These are phyloP conservation scores for Taiozyma onychis DNA, from an alignment of 1,139 yeast species.

Conservation along the genomic window DNA sequence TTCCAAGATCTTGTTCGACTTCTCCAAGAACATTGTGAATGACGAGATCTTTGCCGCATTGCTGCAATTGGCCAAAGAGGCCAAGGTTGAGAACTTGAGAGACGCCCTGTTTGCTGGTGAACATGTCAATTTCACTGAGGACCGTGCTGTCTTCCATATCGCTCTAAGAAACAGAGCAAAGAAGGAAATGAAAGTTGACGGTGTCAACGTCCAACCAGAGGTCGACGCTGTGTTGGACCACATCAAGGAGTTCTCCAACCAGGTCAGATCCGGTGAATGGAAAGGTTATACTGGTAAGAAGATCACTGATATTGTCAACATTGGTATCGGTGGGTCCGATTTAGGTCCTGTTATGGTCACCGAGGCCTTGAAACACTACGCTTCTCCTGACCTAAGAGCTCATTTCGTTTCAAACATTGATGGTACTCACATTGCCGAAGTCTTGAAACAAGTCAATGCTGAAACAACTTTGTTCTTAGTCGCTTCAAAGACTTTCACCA, in stretches of 20 bases:
- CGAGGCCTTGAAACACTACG: conserved; percentile 90
- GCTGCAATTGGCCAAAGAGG: conserved; percentile 80
- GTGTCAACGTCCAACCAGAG: conserved; percentile 80
- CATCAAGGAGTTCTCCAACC: conserved; percentile 91
- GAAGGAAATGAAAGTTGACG: conserved; percentile 84
- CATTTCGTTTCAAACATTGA: conserved; percentile 98
- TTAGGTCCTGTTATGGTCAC: conserved; percentile 99
- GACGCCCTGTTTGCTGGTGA: conserved; percentile 90
- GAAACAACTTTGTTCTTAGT: conserved; percentile 92
- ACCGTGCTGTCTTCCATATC: conserved; percentile 93
- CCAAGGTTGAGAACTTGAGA: conserved; percentile 80
- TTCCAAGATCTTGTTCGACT: conserved; percentile 85
- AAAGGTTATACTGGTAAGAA: conserved; percentile 94
- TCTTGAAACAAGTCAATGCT: conserved; percentile 67
- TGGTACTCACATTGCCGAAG: conserved; percentile 95
- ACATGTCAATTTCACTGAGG: conserved; percentile 92
- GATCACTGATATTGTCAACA: conserved; percentile 91
- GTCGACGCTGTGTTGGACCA: conserved; percentile 88
- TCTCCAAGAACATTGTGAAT: conserved; percentile 87
- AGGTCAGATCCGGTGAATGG: conserved; percentile 90
- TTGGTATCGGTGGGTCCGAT: conserved; percentile 99
- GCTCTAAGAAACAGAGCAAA: conserved; percentile 90
- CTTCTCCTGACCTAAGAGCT: conserved; percentile 67
- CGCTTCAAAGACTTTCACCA: conserved; percentile 98
- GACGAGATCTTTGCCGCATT: conserved; percentile 70